phyloP scores from a whole-genome alignment of 768 basidiomycete genomes.

The Panaeolus cyanescens region DNA sequence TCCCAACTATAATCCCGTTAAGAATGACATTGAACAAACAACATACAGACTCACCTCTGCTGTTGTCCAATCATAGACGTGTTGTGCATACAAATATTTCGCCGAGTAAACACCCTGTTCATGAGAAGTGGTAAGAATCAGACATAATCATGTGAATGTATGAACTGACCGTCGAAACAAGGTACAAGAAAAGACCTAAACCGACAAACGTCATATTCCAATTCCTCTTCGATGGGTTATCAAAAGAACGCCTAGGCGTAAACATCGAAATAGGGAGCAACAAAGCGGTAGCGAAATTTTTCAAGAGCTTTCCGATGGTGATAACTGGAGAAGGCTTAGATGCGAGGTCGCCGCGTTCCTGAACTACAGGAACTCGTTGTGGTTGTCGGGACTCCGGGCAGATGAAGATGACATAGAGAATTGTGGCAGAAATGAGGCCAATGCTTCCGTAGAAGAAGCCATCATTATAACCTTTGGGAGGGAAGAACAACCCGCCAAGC shows the following conservation, averaged over 20 bases:
- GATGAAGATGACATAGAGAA: conserved; percentile 43
- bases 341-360: conserved; percentile 21
- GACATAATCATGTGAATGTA: conserved; percentile 5
- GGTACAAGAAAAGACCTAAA: conserved; percentile 59
- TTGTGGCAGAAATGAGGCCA: conserved; percentile 33
- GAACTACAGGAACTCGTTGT: conserved; percentile 12
- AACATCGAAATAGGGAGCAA: conserved; percentile 72
- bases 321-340: conserved; percentile 32
- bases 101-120: conserved; percentile 66
- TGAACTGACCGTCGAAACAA: conserved; percentile 68
- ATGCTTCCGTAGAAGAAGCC: conserved; percentile 49
- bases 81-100: conserved; percentile 79
- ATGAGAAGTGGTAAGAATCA: conserved; percentile 4
- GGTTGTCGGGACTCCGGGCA: conserved; percentile 56
- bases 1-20: conserved; percentile 46
- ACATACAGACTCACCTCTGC: conserved; percentile 38
- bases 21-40: neutral
- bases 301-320: conserved; percentile 22
- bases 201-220: conserved; percentile 78
- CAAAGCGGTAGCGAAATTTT: conserved; percentile 42
- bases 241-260: conserved; percentile 50
- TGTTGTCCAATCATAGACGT: conserved; percentile 69
- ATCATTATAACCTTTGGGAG: conserved; percentile 57
- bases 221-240: conserved; percentile 49
- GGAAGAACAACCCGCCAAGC: conserved; percentile 56